Evolutionary conservation across 768 basidiomycete species (phyloP), one percentile per base, ranked within the genome.

Genomic region (Cystofilobasidium macerans): DNA sequence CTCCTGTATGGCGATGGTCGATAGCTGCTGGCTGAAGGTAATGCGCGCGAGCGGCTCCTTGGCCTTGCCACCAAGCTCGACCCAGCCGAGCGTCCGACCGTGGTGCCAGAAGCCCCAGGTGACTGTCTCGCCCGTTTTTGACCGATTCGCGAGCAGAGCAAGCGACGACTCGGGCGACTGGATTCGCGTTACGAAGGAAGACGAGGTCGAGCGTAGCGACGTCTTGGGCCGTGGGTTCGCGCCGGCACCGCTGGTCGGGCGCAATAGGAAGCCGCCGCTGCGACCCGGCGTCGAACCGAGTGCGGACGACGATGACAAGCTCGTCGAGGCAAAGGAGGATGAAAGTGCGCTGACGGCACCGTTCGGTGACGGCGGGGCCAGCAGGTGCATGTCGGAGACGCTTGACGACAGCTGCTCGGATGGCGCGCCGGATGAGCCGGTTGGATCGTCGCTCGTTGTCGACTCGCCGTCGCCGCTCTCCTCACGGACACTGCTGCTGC

Each of bases 41-140:
- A 97, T 84, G 65, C 86, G 82, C 45, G 86, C 82, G 32, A 95
- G 80, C 32, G 91, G 85, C 76, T 98, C 94, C 90, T 89, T 93
- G 57, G 84, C 78, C 75, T 89, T 89, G 7, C 83, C 80, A n/a
- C 88, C 89, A 35, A 84, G 82, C 74, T 95, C 92, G 28, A 85
- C 81, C 89, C 91, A 92, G 43, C 88, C 78, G 72, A 88, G 86
- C 66, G 81, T 86, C 78, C 90, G 90, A 22, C 83, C 81, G n/a
- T 83, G 76, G 73, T 92, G 94, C 77, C 89, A 93, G 76, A 94
- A 92, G 36, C 89, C 75, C 76, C 89, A 91, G 1, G 86, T 87
- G 7, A 80, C 81, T 62, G 69, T 65, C 64, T 94, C 91, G n/a
- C 89, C 90, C 65, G 86, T 69, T 57, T 70, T 73, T 2, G 69